Percentiles rank a stretch among this genome's conserved stretches.
These are phyloP conservation scores for Garcia nutans DNA, from an alignment of 345 rosid genomes.

Conservation along the genomic window DNA sequence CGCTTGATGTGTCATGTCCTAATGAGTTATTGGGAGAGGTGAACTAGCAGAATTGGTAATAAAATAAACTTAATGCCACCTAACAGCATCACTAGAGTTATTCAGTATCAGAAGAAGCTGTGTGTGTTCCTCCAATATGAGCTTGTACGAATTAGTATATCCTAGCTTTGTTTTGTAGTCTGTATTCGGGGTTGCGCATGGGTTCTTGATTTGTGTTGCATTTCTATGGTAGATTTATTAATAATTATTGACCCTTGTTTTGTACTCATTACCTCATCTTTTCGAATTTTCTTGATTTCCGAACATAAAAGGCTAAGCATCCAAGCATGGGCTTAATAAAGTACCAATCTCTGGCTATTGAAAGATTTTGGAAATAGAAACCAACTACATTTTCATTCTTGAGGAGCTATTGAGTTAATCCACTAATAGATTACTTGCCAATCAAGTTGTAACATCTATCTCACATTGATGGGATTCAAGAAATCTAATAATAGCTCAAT, in stretches of 20 bases:
- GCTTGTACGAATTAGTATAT: not conserved
- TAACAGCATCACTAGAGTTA: too few relatives aligned
- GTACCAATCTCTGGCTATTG: not conserved
- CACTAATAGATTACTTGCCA: not conserved
- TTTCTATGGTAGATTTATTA: conserved; percentile 5
- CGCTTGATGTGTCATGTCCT: not conserved
- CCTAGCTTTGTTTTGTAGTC: conserved; percentile 23
- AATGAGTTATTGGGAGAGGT: too few relatives aligned
- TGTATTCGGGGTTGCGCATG: conserved; percentile 21
- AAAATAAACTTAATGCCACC: too few relatives aligned
- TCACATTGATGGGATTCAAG: too few relatives aligned
- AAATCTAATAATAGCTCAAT: too few relatives aligned
- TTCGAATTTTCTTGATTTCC: conserved; percentile 30
- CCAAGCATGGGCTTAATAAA: conserved; percentile 32
- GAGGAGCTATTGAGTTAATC: not conserved
- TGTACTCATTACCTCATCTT: conserved; percentile 50
- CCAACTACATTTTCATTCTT: not conserved
- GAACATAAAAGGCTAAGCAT: conserved; percentile 8
- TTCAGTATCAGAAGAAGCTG: too few relatives aligned
- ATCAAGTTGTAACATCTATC: too few relatives aligned
- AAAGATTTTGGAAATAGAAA: not conserved
- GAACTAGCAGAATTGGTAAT: too few relatives aligned
- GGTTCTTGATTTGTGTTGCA: conserved; percentile 13
- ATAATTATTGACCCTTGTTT: conserved; percentile 36
- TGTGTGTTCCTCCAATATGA: too few relatives aligned